Evolutionary conservation across 139 green algal genomes (phyloP).

Genomic region (Tetraselmis chui): DNA sequence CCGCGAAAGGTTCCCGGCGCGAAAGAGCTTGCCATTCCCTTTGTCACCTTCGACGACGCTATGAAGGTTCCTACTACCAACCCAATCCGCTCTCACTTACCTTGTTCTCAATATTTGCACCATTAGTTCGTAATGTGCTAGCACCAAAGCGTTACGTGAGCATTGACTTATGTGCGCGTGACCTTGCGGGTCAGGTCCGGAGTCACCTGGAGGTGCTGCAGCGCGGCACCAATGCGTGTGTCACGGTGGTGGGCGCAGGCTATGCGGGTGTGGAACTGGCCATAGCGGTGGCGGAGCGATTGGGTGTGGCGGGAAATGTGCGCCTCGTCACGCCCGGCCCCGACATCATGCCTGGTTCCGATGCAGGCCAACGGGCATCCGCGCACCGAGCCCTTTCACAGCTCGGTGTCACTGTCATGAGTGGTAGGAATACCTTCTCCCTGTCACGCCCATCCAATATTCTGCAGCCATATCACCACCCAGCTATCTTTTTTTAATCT

Average conservation of each 20-base stretch:
- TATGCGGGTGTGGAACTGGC: constrained; percentile 90
- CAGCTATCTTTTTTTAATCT: no score
- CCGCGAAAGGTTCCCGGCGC: constrained; percentile 66
- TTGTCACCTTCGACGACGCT: constrained; percentile 73
- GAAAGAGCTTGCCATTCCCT: constrained; percentile 68
- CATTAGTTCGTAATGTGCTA: no score
- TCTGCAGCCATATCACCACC: no score
- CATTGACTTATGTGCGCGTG: not conserved
- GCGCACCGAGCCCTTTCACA: not conserved
- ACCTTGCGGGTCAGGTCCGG: constrained; percentile 14
- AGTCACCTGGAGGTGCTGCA: constrained; percentile 35
- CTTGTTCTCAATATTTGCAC: not conserved
- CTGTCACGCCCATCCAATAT: no score
- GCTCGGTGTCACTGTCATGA: constrained; percentile 9
- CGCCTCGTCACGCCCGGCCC: constrained; percentile 55
- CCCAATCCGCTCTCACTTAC: not conserved
- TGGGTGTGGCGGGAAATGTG: constrained; percentile 28
- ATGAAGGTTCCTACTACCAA: constrained; percentile 16
- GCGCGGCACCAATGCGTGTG: not conserved
- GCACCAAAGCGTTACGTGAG: no score
- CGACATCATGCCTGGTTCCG: constrained; percentile 48
- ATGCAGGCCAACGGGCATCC: constrained; percentile 7
- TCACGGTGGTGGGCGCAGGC: constrained; percentile 80
- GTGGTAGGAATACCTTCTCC: no score
- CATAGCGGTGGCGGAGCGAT: constrained; percentile 56